Conservation (phyloP, 2,329 filamentous ascomycete species). For the Penicillium sp. region DNA sequence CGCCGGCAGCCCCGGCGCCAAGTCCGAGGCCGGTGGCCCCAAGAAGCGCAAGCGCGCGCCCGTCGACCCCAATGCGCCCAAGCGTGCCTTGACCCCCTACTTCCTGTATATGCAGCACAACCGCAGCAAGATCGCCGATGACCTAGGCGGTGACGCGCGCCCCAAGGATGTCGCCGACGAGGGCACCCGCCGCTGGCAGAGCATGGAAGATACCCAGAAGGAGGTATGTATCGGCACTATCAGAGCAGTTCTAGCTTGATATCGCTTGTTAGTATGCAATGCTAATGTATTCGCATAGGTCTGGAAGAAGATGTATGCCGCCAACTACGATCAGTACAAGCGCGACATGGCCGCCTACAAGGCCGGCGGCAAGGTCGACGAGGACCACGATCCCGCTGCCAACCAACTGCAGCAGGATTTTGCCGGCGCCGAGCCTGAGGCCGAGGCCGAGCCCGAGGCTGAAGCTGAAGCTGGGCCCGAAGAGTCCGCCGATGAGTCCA, state of each 20-base stretch:
- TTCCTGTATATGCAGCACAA: constrained; percentile 90
- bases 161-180: constrained; percentile 83
- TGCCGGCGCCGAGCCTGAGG: constrained; percentile 30
- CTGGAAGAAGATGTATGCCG: constrained; percentile 52
- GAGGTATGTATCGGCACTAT: constrained; percentile 39
- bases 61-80: constrained; percentile 86
- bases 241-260: not conserved
- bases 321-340: constrained; percentile 50
- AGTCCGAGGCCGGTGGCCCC: constrained; percentile 54
- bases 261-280: not conserved
- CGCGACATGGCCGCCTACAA: constrained; percentile 50
- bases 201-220: constrained; percentile 67
- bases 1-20: constrained; percentile 30
- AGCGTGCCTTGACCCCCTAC: constrained; percentile 86
- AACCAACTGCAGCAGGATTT: constrained; percentile 37
- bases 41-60: constrained; percentile 84
- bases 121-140: constrained; percentile 68
- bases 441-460: constrained; percentile 8
- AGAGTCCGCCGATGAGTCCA: constrained; percentile 20
- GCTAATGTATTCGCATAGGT: constrained; percentile 29
- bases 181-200: constrained; percentile 74
- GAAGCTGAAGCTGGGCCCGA: constrained; percentile 16
- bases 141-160: constrained; percentile 64
- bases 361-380: constrained; percentile 40
- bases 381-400: constrained; percentile 36